Evolutionary conservation across 2,329 filamentous ascomycete species (phyloP), one percentile per base, ranked within the genome.

Genomic region (Colletotrichum navitas): DNA sequence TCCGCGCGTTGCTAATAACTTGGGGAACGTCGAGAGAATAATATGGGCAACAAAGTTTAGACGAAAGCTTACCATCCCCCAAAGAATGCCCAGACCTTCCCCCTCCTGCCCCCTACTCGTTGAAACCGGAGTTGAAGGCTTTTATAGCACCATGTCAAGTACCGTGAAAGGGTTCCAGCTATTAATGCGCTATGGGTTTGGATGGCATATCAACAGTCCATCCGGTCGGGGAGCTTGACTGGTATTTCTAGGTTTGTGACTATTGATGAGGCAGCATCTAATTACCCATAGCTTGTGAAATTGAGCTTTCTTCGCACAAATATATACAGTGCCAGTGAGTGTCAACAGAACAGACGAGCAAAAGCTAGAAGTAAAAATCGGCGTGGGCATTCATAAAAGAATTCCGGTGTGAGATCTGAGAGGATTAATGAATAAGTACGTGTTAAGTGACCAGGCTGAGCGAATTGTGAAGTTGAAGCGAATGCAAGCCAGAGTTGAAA

Each of bases 331-430:
- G 45, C 12, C 12, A 11, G 2, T 6, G 6, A 12, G 0, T 11
- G 4, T n/a, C 2, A 12, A 24, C 5, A 0, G 10, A 43, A 1
- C 4, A 12, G 7, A 10, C 1, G 1, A 5, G 7, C 6, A 2
- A 29, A 12, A 2, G 12, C 6, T 5, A 12, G 7, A 29, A 32
- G 5, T 10, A 10, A 7, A 21, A 52, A 1, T 5, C 2, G 12
- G 6, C 4, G 6, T 14, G 26, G 2, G 26, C 7, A 6, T 8
- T 18, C 29, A 6, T 8, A 1, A 1, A 26, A 18, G 14, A 29
- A 6, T 8, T 21, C 0, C 4, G n/a, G 47, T 16, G 32, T 12
- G 29, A 7, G 14, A 4, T 2, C 34, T 54, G 21, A 11, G 21
- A 14, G 29, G 4, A 29, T 4, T 12, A 5, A 16, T 24, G 16